These are phyloP conservation scores for Mortierella sp. DNA, from an alignment of 371 early-diverging fungal species.

Conservation along the genomic window DNA sequence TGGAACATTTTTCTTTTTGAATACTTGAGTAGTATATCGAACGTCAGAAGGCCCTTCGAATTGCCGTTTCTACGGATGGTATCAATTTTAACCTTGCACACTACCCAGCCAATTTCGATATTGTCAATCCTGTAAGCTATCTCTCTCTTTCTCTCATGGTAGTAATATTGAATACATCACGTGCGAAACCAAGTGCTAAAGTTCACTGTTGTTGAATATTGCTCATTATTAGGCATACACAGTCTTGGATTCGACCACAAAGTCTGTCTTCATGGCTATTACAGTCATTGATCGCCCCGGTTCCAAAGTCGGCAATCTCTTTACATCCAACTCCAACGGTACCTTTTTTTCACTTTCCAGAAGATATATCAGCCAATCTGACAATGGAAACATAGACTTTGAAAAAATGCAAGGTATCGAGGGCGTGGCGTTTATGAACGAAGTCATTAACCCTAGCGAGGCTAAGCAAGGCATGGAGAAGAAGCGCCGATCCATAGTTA, in stretches of 20 bases:
- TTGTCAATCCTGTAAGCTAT: conserved; percentile 59
- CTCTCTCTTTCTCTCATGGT: not conserved
- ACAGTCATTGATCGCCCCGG: conserved; percentile 71
- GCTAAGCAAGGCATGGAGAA: conserved; percentile 70
- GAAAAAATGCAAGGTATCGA: conserved; percentile 94
- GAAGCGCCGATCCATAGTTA: conserved; percentile 75
- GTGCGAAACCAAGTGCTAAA: no score
- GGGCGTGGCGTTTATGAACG: conserved; percentile 90
- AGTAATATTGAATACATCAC: not conserved
- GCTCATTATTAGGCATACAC: conserved; percentile 72
- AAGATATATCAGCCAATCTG: conserved; percentile 84
- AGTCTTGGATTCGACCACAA: conserved; percentile 82
- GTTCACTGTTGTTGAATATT: not conserved
- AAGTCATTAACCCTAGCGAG: conserved; percentile 78
- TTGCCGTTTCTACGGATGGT: conserved; percentile 84
- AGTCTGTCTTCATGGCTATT: conserved; percentile 80
- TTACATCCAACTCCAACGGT: conserved; percentile 90
- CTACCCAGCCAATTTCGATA: conserved; percentile 77
- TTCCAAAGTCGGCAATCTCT: conserved; percentile 84
- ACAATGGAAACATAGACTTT: conserved; percentile 90
- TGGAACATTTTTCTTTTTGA: not conserved
- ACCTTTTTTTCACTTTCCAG: conserved; percentile 80
- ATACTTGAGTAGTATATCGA: conserved; percentile 32
- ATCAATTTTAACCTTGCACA: conserved; percentile 74
- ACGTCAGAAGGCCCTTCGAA: conserved; percentile 63